Base-by-base conservation (phyloP, 2,329 filamentous ascomycete genomes). In the Endocalyx cinctus region DNA sequence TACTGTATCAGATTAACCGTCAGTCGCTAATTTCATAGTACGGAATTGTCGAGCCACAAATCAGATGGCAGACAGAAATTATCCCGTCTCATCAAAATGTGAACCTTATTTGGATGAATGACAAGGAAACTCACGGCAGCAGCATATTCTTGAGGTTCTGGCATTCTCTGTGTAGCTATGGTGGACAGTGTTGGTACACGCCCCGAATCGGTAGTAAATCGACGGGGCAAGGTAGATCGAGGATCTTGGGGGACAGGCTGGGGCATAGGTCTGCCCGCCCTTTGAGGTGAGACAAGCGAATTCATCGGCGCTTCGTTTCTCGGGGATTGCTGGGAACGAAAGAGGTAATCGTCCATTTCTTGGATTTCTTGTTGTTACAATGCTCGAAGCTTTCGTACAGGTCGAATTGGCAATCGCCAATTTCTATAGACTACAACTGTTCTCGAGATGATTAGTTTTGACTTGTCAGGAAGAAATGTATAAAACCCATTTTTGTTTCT, bases 161-260 rank as follows among this genome's bases (percentile, higher is more conserved):
- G 62, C 23, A 57, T 59, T 42, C 70, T 69, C 48, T 67, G 67
- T 29, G 64, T 59, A 25, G 73, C 70, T 55, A 89, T 65, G 41
- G 77, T 74, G 37, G 73, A 77, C 63, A 86, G 68, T 57, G 84
- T 87, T 60, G 84, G 83, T 63, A 90, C 69, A 73, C 88, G 75
- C 63, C 87, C 74, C 65, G 86, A 81, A 66, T 95, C 94, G 37
- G 89, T 92, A 44, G 90, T 97, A 66, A 97, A 97, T 57, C 90
- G 84, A 55, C 90, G 82, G 63, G 89, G 87, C 58, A 97, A 72
- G 50, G 80, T 81, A 43, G 79, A 77, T 62, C 89, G 81, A 46
- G 76, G 75, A 56, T 94, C 87, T 60, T 78, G 74, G 44, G 74
- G 59, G 41, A 69, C 63, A 45, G 74, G 70, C 46, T 74, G 74